phyloP scores from a whole-genome alignment of 345 rosid genomes.

The Pelargonium nanum region DNA sequence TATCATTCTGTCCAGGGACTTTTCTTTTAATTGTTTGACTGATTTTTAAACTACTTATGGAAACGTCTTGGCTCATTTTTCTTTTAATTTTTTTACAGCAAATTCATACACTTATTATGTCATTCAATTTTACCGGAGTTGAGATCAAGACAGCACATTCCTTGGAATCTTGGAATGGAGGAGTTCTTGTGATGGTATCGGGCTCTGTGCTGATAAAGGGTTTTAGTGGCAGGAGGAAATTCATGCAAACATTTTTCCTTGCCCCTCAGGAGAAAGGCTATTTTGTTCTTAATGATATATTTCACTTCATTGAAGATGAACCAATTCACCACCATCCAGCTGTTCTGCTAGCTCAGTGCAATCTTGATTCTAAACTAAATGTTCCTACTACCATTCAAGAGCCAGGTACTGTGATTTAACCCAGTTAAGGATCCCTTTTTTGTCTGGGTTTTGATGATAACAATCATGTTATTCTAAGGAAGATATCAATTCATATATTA shows the following conservation, averaged over 20 bases:
- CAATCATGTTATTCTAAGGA: background rate
- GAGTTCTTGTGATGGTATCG: slow-evolving; percentile 61
- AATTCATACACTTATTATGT: slow-evolving; percentile 46
- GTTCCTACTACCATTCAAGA: slow-evolving; percentile 27
- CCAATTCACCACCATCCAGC: slow-evolving; percentile 45
- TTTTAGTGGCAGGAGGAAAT: slow-evolving; percentile 38
- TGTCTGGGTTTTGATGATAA: background rate
- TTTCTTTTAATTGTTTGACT: background rate
- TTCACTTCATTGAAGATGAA: slow-evolving; percentile 46
- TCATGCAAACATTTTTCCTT: slow-evolving; percentile 58
- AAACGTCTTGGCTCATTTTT: background rate
- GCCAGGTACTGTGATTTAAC: slow-evolving; percentile 28
- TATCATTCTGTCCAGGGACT: background rate
- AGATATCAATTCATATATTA: background rate
- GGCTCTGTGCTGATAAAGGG: slow-evolving; percentile 51
- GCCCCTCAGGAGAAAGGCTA: slow-evolving; percentile 69
- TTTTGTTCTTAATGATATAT: slow-evolving; percentile 61
- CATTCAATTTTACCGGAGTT: slow-evolving; percentile 34
- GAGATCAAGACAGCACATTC: slow-evolving; percentile 58
- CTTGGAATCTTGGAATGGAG: slow-evolving; percentile 56
- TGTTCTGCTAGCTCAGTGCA: slow-evolving; percentile 30
- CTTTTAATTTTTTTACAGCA: slow-evolving; percentile 26
- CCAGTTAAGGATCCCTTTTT: background rate
- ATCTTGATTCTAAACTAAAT: slow-evolving; percentile 28
- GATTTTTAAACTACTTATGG: background rate